Evolutionary conservation across 2,329 filamentous ascomycete genomes (phyloP).

Genomic region (Monascus ruber): DNA sequence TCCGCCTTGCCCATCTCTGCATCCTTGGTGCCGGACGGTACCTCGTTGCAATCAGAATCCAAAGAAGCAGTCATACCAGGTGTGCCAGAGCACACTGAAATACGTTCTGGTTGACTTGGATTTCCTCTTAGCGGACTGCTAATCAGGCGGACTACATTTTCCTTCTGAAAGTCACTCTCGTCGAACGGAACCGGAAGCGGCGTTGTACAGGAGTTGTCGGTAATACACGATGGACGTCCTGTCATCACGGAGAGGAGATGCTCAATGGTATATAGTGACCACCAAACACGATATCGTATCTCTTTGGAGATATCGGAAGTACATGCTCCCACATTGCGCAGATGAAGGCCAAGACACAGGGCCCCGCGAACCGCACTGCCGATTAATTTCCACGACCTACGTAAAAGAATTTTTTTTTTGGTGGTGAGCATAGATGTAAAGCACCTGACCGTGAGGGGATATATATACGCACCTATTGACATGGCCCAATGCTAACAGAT

Average conservation of each 20-base stretch:
- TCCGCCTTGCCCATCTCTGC: conserved; percentile 15
- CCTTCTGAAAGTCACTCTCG: conserved; percentile 28
- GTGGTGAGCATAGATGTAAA: conserved; percentile 1
- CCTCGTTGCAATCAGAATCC: conserved; percentile 11
- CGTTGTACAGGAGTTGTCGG: conserved; percentile 31
- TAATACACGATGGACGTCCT: conserved; percentile 33
- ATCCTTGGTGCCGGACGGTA: conserved; percentile 5
- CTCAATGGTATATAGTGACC: conserved; percentile 33
- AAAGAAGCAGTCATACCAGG: conserved; percentile 10
- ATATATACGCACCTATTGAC: conserved; percentile 29
- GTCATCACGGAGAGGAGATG: conserved; percentile 33
- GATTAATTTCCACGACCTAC: conserved; percentile 32
- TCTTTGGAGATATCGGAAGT: conserved; percentile 32
- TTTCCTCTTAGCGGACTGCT: conserved; percentile 12
- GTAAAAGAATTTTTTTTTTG: not conserved
- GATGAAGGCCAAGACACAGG: conserved; percentile 31
- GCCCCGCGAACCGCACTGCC: conserved; percentile 31
- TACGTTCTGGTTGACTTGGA: conserved; percentile 10
- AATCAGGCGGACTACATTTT: conserved; percentile 17
- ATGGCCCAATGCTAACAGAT: conserved; percentile 29
- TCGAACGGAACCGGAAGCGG: conserved; percentile 32
- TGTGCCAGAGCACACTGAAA: conserved; percentile 11
- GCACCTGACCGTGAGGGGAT: conserved; percentile 1
- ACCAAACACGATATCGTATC: conserved; percentile 35
- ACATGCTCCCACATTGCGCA: conserved; percentile 27